phyloP scores from a whole-genome alignment of 345 rosid genomes.

The Syzygium aromaticum region DNA sequence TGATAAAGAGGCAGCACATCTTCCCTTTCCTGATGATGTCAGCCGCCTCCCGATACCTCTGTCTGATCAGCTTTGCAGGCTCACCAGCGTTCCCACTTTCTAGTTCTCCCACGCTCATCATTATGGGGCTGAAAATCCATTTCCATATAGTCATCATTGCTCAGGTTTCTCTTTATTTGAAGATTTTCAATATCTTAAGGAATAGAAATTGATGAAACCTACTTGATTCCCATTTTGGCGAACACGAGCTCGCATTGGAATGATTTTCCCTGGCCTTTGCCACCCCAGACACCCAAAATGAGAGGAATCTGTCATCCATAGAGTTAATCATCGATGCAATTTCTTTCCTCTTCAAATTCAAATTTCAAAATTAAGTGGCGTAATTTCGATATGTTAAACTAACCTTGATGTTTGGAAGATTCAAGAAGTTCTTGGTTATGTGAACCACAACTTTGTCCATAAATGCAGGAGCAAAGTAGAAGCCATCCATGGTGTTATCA shows the following conservation, averaged over 20 bases:
- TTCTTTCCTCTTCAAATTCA: neutral
- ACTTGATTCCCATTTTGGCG: conserved; percentile 56
- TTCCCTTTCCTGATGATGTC: conserved; percentile 42
- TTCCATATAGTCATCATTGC: neutral
- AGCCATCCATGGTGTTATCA: conserved; percentile 42
- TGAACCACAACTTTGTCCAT: conserved; percentile 52
- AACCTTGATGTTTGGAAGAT: conserved; percentile 46
- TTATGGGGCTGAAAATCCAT: conserved; percentile 24
- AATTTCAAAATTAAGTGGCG: neutral
- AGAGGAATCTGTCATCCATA: conserved; percentile 29
- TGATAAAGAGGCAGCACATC: conserved; percentile 48
- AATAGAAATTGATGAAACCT: neutral
- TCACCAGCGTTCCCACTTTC: conserved; percentile 58
- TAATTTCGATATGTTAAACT: neutral
- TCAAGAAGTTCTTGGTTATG: conserved; percentile 46
- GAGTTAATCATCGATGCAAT: neutral
- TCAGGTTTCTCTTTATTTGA: neutral
- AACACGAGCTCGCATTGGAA: conserved; percentile 58
- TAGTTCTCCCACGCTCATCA: conserved; percentile 56
- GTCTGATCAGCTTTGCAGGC: conserved; percentile 48
- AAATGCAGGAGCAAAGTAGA: conserved; percentile 47
- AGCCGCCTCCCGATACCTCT: conserved; percentile 45
- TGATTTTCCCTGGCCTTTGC: conserved; percentile 59
- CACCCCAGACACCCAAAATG: conserved; percentile 55
- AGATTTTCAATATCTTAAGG: neutral